Evolutionary conservation across 306 rosid genomes (phyloP), one percentile per base, ranked within the genome.

Genomic region (Trifolium repens): DNA sequence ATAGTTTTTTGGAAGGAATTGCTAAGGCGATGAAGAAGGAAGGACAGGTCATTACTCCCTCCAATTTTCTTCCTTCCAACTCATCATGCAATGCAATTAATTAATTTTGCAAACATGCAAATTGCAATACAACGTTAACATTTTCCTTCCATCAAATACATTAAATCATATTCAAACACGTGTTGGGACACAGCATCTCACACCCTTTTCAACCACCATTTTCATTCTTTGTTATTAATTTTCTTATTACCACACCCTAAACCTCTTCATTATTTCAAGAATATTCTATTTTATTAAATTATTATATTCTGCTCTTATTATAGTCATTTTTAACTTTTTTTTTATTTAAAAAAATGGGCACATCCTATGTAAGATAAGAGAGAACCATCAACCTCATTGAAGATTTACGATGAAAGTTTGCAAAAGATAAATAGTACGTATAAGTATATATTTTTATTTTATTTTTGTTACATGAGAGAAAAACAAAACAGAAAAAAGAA

Each of bases 131-230:
- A 32, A 61, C 19, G 44, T 61, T 61, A 32, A 61, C 70, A 71
- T 70, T 44, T 53, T 32, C 49, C 32, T 81, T 72, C 27, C 58
- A 52, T 9, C 37, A 50, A 46, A 4, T 19, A 50, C 22, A 40
- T 26, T 63, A 15, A 81, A 24, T 39, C 44, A 9, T 52, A 81
- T 72, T 81, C 85, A 71, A 71, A 78, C 82, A 78, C 77, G 82
- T 78, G 77, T 78, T 50, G n/a, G 77, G 73, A 43, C 76, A 69
- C 44, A 47, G 4, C 42, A 72, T 64, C 19, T 53, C 15, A 19
- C 55, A 19, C 27, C 24, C 37, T 78, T 71, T 78, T 63, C 82
- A 67, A 52, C 82, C 82, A 78, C 78, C 53, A 35, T 19, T 77
- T 72, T 46, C 62, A 4, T 15, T 17, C 60, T 53, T 52, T 52